phyloP scores from a whole-genome alignment of 305 asterid species.

The Nicotiana rustica region DNA sequence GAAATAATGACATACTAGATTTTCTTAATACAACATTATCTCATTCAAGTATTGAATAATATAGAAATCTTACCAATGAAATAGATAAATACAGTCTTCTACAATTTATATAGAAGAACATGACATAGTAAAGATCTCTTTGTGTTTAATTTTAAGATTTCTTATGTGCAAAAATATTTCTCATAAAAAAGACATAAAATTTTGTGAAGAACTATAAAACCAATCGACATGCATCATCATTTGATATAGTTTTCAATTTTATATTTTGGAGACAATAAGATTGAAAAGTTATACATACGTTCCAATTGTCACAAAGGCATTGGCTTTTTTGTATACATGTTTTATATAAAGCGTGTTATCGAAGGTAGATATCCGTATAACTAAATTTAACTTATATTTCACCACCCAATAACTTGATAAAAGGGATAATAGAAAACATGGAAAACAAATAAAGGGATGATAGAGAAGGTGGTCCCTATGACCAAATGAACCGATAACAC shows the following conservation, averaged over 20 bases:
- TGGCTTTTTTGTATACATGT: not conserved
- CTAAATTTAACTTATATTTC: not conserved
- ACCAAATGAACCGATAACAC: not conserved
- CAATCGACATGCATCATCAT: not conserved
- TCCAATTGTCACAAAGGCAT: not conserved
- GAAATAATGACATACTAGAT: not conserved
- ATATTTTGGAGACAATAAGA: not conserved
- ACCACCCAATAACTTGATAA: not conserved
- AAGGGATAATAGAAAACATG: not conserved
- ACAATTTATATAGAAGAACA: no score
- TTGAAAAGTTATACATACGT: not conserved
- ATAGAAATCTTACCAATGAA: not conserved
- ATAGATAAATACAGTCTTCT: no score
- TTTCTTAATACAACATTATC: not conserved
- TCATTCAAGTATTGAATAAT: not conserved
- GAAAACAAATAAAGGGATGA: no score
- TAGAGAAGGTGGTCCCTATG: no score
- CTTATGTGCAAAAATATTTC: no score
- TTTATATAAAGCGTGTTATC: not conserved
- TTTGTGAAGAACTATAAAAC: no score
- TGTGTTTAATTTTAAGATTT: no score
- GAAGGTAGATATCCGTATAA: not conserved
- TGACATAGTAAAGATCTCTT: no score
- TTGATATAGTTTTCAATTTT: not conserved
- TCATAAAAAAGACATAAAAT: no score